These are phyloP conservation scores for Cercospora janseana DNA, from an alignment of 2,329 filamentous ascomycete genomes.

Conservation along the genomic window DNA sequence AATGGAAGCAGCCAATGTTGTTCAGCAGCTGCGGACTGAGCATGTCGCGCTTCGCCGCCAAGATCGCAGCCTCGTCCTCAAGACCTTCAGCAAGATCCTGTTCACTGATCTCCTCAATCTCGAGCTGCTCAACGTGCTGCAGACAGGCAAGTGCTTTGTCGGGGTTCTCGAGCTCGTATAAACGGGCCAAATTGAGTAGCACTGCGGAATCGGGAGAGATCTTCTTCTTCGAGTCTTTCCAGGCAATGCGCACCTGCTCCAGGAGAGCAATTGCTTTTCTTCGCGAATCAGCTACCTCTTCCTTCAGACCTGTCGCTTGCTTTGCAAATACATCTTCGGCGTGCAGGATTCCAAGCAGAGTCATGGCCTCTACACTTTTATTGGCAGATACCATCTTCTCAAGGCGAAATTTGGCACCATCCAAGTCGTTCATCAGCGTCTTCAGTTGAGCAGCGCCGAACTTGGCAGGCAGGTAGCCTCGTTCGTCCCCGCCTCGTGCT, in stretches of 20 bases:
- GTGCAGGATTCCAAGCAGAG: constrained; percentile 83
- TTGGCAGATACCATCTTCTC: constrained; percentile 75
- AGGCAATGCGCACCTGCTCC: constrained; percentile 78
- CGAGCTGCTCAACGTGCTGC: constrained; percentile 86
- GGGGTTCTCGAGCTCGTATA: constrained; percentile 82
- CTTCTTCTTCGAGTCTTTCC: constrained; percentile 91
- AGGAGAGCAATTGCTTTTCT: constrained; percentile 84
- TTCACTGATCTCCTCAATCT: constrained; percentile 72
- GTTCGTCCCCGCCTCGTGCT: constrained; percentile 85
- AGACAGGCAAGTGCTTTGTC: constrained; percentile 92
- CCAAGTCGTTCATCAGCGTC: constrained; percentile 77
- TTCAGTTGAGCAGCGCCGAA: constrained; percentile 90
- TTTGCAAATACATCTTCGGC: constrained; percentile 89
- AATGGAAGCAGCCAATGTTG: constrained; percentile 96
- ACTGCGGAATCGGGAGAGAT: constrained; percentile 79
- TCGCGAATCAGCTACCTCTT: constrained; percentile 80
- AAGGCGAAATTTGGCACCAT: constrained; percentile 86
- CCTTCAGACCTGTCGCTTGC: constrained; percentile 68
- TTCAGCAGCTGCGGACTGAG: constrained; percentile 89
- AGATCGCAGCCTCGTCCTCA: constrained; percentile 36
- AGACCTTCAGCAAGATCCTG: constrained; percentile 59
- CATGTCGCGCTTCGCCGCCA: constrained; percentile 63
- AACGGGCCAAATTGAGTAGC: constrained; percentile 81
- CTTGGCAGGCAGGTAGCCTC: constrained; percentile 88
- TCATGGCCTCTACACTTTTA: constrained; percentile 84